Conservation (phyloP, 2,329 filamentous ascomycete genomes). For the Dryadomyces quercivorus region DNA sequence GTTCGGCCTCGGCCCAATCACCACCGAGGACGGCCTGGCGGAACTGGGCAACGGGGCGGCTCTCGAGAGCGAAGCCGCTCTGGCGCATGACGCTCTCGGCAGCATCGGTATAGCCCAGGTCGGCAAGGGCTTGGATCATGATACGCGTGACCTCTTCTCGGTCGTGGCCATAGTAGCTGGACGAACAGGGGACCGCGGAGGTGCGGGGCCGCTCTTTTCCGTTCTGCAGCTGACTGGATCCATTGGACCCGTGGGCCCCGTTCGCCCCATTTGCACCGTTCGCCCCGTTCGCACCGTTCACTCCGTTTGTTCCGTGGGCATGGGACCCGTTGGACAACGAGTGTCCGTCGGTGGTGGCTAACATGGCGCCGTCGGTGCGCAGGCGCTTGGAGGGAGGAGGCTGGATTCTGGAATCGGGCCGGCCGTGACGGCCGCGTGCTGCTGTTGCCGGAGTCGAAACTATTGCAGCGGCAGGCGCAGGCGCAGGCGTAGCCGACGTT, state of each 20-base stretch:
- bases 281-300: conserved; percentile 6
- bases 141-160: conserved; percentile 88
- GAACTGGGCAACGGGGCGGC: conserved; percentile 74
- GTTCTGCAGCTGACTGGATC: conserved; percentile 36
- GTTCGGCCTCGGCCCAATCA: conserved; percentile 76
- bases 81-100: conserved; percentile 64
- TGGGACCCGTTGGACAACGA: conserved; percentile 40
- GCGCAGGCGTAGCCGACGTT: not conserved
- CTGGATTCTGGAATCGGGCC: not conserved
- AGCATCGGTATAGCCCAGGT: conserved; percentile 74
- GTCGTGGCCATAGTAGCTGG: conserved; percentile 68
- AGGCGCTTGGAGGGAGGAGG: conserved; percentile 6
- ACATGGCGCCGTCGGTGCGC: conserved; percentile 7
- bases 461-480: not conserved
- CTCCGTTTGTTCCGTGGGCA: no score
- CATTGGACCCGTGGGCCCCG: conserved; percentile 29
- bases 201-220: conserved; percentile 14
- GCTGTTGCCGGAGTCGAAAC: not conserved
- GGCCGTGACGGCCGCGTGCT: not conserved
- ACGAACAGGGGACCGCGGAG: not conserved
- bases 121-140: conserved; percentile 78
- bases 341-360: conserved; percentile 6
- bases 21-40: conserved; percentile 68
- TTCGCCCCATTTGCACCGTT: no score
- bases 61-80: conserved; percentile 83